Evolutionary conservation across 2,329 filamentous ascomycete species (phyloP).

Genomic region (Aaosphaeria arxii): DNA sequence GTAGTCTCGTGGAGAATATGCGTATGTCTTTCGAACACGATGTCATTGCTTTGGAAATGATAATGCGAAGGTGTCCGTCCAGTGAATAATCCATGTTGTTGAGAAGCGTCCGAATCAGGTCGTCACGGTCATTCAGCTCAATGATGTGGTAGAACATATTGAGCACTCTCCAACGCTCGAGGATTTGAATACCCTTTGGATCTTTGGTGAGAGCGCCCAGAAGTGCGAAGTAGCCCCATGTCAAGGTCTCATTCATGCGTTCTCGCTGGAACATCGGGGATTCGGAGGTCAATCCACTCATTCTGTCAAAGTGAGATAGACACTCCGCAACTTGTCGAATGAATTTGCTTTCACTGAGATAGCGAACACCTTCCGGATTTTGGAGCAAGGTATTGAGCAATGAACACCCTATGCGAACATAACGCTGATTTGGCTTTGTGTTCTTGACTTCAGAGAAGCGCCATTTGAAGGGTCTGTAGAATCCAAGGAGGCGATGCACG

Average conservation of each 20-base stretch:
- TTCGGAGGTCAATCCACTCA: slow-evolving; percentile 69
- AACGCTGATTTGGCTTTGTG: slow-evolving; percentile 90
- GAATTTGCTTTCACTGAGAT: slow-evolving; percentile 87
- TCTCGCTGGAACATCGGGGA: slow-evolving; percentile 86
- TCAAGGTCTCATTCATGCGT: slow-evolving; percentile 80
- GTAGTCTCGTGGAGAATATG: slow-evolving; percentile 81
- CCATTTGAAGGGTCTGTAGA: slow-evolving; percentile 95
- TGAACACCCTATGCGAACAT: slow-evolving; percentile 84
- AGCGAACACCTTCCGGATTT: slow-evolving; percentile 78
- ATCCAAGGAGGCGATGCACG: slow-evolving; percentile 89
- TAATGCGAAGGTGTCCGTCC: slow-evolving; percentile 80
- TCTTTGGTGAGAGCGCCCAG: slow-evolving; percentile 84
- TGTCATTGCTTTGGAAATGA: slow-evolving; percentile 90
- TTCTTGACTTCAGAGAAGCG: slow-evolving; percentile 88
- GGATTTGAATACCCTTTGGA: slow-evolving; percentile 76
- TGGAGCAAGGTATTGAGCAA: slow-evolving; percentile 84
- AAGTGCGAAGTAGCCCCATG: slow-evolving; percentile 91
- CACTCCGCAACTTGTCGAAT: slow-evolving; percentile 93
- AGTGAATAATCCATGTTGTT: slow-evolving; percentile 90
- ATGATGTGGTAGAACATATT: slow-evolving; percentile 99
- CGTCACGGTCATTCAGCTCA: slow-evolving; percentile 84
- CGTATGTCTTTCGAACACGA: slow-evolving; percentile 87
- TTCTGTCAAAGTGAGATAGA: slow-evolving; percentile 88
- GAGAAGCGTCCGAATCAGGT: slow-evolving; percentile 84
- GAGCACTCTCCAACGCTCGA: slow-evolving; percentile 96